A percentile compares a stretch with the other conserved stretches of the same genome.
Evolutionary conservation across 768 basidiomycete genomes (phyloP).

Genomic region (Grammothele lineata): DNA sequence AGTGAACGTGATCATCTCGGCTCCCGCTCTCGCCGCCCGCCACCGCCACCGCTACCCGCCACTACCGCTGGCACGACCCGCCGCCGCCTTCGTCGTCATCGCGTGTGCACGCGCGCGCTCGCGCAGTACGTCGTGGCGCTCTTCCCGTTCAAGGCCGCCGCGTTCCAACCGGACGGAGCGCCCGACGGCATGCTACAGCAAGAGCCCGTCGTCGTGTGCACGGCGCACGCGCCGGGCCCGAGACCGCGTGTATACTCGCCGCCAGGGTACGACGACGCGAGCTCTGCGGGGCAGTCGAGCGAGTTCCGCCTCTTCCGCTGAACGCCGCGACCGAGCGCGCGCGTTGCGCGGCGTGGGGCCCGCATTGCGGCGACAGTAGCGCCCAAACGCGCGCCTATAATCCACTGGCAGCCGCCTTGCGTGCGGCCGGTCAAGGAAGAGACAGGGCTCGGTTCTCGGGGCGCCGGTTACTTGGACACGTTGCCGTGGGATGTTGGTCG

Average conservation of each 20-base stretch:
- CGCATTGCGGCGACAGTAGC: too few relatives aligned
- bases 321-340: not conserved
- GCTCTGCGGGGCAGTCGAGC: conserved; percentile 9
- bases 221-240: conserved; percentile 10
- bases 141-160: conserved; percentile 10
- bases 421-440: too few relatives aligned
- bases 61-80: too few relatives aligned
- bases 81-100: not conserved
- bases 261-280: conserved; percentile 15
- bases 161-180: conserved; percentile 9
- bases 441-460: too few relatives aligned
- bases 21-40: too few relatives aligned
- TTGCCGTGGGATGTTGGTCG: too few relatives aligned
- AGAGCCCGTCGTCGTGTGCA: conserved; percentile 11
- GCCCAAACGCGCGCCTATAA: conserved; percentile 6
- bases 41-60: too few relatives aligned
- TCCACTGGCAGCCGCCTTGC: too few relatives aligned
- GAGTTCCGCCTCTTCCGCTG: conserved; percentile 11
- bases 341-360: too few relatives aligned
- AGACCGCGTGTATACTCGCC: conserved; percentile 11
- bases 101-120: not conserved
- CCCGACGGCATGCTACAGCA: conserved; percentile 6
- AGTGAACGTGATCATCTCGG: not conserved
- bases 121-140: conserved; percentile 10
- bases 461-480: too few relatives aligned